Conservation (phyloP, 2,329 filamentous ascomycete genomes). For the Fusarium xyrophilum region DNA sequence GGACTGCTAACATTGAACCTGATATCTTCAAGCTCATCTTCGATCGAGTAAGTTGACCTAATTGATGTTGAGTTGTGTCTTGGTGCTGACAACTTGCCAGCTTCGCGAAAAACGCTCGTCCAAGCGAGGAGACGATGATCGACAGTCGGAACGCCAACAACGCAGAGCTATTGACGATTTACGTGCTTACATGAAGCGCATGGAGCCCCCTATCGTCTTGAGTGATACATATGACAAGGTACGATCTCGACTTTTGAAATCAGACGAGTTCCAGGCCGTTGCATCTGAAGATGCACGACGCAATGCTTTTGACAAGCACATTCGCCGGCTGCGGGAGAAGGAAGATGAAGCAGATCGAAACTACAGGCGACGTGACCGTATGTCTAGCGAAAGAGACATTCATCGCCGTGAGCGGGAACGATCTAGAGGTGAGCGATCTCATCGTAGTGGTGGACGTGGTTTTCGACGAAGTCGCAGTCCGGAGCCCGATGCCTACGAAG, state of each 20-base stretch:
- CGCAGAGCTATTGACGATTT: slow-evolving; percentile 84
- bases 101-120: slow-evolving; percentile 86
- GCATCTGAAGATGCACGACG: slow-evolving; percentile 82
- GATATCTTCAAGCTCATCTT: slow-evolving; percentile 84
- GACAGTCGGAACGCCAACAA: slow-evolving; percentile 83
- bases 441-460: slow-evolving; percentile 63
- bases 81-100: slow-evolving; percentile 47
- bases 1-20: slow-evolving; percentile 84
- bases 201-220: slow-evolving; percentile 81
- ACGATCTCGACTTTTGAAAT: slow-evolving; percentile 77
- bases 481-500: slow-evolving; percentile 94
- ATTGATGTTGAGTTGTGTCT: not conserved
- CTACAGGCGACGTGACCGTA: slow-evolving; percentile 64
- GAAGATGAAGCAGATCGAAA: slow-evolving; percentile 80
- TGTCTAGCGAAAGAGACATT: slow-evolving; percentile 57
- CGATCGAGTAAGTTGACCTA: slow-evolving; percentile 66
- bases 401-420: slow-evolving; percentile 69
- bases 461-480: slow-evolving; percentile 80
- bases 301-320: slow-evolving; percentile 87
- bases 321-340: slow-evolving; percentile 89
- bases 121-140: slow-evolving; percentile 81
- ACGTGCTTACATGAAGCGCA: slow-evolving; percentile 83
- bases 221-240: slow-evolving; percentile 91
- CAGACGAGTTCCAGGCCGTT: slow-evolving; percentile 84
- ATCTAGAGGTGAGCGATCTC: slow-evolving; percentile 67